Base-by-base conservation (phyloP, 345 rosid species). In the Citrus inodora region DNA sequence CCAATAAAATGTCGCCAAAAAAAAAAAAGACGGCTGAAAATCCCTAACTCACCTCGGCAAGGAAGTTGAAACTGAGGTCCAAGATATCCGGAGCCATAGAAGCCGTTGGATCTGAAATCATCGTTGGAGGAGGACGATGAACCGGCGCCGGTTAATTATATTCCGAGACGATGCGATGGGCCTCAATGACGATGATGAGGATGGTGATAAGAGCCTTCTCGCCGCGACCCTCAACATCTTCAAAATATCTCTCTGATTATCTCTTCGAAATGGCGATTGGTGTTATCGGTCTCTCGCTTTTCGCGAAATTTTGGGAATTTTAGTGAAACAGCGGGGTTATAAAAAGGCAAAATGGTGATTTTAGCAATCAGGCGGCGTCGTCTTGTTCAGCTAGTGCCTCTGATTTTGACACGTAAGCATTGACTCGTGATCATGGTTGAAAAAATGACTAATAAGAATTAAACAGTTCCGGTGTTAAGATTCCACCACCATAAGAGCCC, bases 171-270 rank as follows among this genome's bases (percentile, higher is more conserved):
- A 32, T 11, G 76, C 37, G 28, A 82, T 33, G 59, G 87, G 77
- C 84, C 84, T 79, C 88, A 86, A 82, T 46, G 85, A 60, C 8
- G 82, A 74, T n/a, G 87, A 35, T 27, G 87, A 83, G 6, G 82
- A 77, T 21, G 80, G 77, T 62, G 87, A 83, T 46, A 85, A 80
- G 48, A 90, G 81, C 85, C 90, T 87, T 83, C 87, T 84, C 67
- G 80, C 81, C 22, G 88, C 87, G 5, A 80, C 87, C 66, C 91
- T 75, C 82, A 88, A 77, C 93, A 90, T 89, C 71, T 78, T 80
- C 61, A 55, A 11, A 73, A 7, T 27, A 28, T 75, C 19, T 4
- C 22, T 53, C n/a, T 2, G 58, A 55, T 4, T 22, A 21, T 42
- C 73, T 67, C 17, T 25, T 72, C 60, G 32, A 64, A 51, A 78